Percentiles rank a stretch among this genome's conserved stretches.
phyloP scores from a whole-genome alignment of 2,329 filamentous ascomycete genomes.

The Stenocarpella maydis region DNA sequence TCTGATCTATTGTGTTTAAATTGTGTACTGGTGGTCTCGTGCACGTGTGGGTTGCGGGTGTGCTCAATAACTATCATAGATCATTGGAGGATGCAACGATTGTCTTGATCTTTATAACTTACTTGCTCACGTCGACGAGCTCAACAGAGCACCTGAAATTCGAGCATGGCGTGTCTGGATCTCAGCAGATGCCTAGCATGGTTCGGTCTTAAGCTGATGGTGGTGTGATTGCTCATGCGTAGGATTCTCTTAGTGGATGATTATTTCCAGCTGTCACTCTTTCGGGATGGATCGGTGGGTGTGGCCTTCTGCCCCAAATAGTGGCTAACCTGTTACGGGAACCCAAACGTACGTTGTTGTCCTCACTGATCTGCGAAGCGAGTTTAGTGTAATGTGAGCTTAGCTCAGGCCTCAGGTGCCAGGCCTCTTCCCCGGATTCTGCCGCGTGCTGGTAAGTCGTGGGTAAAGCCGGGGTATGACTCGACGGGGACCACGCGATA shows the following conservation, averaged over 20 bases:
- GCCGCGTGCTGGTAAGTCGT: background rate
- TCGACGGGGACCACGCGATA: background rate
- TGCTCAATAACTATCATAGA: no score
- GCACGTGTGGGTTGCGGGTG: background rate
- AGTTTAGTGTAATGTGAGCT: slow-evolving; percentile 2
- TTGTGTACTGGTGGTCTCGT: background rate
- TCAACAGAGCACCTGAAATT: background rate
- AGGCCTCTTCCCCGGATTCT: slow-evolving; percentile 23
- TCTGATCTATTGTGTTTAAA: background rate
- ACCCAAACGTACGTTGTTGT: slow-evolving; percentile 28
- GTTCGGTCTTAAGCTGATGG: slow-evolving; percentile 25
- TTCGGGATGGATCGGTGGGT: slow-evolving; percentile 16
- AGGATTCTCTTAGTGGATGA: slow-evolving; percentile 30
- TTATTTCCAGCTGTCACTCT: slow-evolving; percentile 17
- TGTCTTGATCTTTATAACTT: slow-evolving; percentile 22
- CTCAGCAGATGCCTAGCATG: slow-evolving; percentile 14
- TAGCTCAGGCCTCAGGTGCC: background rate
- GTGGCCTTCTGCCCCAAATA: background rate
- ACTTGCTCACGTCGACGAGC: background rate
- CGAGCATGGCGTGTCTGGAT: slow-evolving; percentile 22
- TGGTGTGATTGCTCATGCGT: slow-evolving; percentile 33
- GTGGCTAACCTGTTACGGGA: slow-evolving; percentile 18
- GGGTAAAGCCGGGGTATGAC: background rate
- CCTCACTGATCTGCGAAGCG: background rate
- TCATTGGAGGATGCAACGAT: background rate